Percentiles rank a stretch among this genome's conserved stretches.
These are phyloP conservation scores for Allantophomopsis cytisporea DNA, from an alignment of 2,329 filamentous ascomycete genomes.

Conservation along the genomic window DNA sequence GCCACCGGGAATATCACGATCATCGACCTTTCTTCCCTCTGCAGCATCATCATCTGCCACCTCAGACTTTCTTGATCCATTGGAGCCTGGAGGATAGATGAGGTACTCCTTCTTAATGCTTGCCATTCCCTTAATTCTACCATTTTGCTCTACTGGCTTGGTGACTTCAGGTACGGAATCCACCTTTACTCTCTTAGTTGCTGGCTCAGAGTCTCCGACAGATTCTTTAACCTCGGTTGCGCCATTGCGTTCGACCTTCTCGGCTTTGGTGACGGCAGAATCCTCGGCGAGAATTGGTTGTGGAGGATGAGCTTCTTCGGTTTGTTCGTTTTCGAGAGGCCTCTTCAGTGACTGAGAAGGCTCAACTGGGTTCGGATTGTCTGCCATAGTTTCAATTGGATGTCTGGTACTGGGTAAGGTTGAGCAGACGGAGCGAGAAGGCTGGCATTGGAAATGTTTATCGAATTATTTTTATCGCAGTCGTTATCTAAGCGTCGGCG, in stretches of 20 bases:
- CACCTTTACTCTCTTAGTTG: conserved; percentile 46
- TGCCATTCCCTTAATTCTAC: conserved; percentile 16
- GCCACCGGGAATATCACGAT: conserved; percentile 18
- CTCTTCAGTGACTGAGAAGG: conserved; percentile 14
- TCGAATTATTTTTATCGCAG: no score
- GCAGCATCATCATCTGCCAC: conserved; percentile 38
- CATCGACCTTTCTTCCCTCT: conserved; percentile 30
- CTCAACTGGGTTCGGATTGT: conserved; percentile 7
- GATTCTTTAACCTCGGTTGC: conserved; percentile 15
- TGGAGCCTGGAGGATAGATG: conserved; percentile 7
- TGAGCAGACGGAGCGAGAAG: no score
- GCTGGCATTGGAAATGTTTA: no score
- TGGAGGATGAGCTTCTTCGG: conserved; percentile 8
- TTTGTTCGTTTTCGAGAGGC: conserved; percentile 6
- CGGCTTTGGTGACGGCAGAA: conserved; percentile 15
- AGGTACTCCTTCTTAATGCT: conserved; percentile 19
- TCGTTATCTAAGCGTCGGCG: no score
- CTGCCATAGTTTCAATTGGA: conserved; percentile 6
- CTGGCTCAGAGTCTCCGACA: conserved; percentile 20
- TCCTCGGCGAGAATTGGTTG: conserved; percentile 13
- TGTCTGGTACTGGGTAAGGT: no score
- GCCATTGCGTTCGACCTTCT: conserved; percentile 14
- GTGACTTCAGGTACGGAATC: conserved; percentile 4
- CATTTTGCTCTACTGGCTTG: conserved; percentile 7
- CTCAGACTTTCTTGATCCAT: neutral